A percentile compares a stretch with the other conserved stretches of the same genome.
Evolutionary conservation across 75 land plant genomes (phyloP).

Genomic region (Gnetum montanum): DNA sequence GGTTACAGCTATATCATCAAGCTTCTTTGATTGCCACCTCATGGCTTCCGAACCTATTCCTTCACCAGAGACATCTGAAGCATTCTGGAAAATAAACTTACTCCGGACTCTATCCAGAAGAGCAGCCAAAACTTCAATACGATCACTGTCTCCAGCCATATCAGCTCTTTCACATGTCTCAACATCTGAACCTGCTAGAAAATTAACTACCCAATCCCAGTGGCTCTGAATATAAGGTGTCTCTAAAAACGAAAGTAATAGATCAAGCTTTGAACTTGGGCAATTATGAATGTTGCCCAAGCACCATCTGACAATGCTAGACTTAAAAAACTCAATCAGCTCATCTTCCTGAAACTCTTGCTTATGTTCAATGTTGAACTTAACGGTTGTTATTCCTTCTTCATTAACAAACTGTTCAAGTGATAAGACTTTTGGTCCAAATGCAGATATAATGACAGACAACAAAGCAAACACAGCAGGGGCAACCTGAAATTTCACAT

Average conservation of each 20-base stretch:
- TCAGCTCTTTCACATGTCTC: neutral
- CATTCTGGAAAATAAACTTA: conserved; percentile 11
- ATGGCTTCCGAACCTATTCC: conserved; percentile 8
- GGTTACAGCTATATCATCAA: conserved; percentile 54
- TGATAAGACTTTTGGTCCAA: conserved; percentile 51
- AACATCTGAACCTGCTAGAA: conserved; percentile 12
- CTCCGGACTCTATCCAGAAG: conserved; percentile 53
- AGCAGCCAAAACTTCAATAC: conserved; percentile 31
- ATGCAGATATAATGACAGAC: conserved; percentile 42
- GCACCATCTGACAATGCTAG: conserved; percentile 71
- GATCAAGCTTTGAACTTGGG: conserved; percentile 39
- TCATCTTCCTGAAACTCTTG: neutral
- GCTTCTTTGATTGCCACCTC: conserved; percentile 47
- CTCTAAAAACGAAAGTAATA: conserved; percentile 63
- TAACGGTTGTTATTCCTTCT: neutral
- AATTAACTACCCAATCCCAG: conserved; percentile 50
- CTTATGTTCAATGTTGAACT: conserved; percentile 1
- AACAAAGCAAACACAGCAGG: conserved; percentile 41
- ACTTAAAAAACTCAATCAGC: conserved; percentile 39
- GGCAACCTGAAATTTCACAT: conserved; percentile 65
- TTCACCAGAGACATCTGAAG: conserved; percentile 3
- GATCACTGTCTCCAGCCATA: conserved; percentile 4
- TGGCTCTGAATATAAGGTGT: conserved; percentile 44
- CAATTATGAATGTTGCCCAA: conserved; percentile 22
- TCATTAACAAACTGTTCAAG: conserved; percentile 5